Base-by-base conservation (phyloP, 352 stramenopile species). In the Aphanomyces stellatus region DNA sequence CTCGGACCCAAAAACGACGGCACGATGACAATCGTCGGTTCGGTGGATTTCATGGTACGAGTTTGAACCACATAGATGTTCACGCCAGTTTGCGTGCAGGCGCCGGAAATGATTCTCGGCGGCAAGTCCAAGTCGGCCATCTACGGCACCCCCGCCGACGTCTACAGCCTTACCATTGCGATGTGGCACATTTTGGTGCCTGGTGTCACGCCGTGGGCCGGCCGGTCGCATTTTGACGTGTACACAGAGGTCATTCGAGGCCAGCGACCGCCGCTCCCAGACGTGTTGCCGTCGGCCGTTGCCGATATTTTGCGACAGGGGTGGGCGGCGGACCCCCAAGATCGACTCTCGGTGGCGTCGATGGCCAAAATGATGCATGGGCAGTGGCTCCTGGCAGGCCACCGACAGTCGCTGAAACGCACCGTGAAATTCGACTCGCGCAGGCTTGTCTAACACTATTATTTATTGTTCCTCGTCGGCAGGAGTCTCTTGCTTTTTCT, bases 1-100 rank as follows among this genome's bases (percentile, higher is more conserved):
- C 48, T 94, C 24, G 76, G 80, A 6, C 85, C 85, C 40, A 80
- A 85, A 35, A 72, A 55, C 41, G 66, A 72, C 37, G 66, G 66
- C 27, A 82, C 85, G 13, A 94, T 94, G 85, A 94, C 85, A 24
- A 91, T 94, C 70, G 82, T 84, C 0, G 85, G 85, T 0, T 92
- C 82, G 0, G 85, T 94, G 10, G 85, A 94, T 55, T 94, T 90
- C 62, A 94, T 94, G 85, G 85, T n/a, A n/a, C n/a, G n/a, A n/a
- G n/a, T n/a, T n/a, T n/a, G n/a, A n/a, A n/a, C n/a, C n/a, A n/a
- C n/a, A n/a, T n/a, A n/a, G n/a, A n/a, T n/a, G n/a, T 8, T 22
- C 42, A 8, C 13, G 25, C 42, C 8, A 24, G 8, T 51, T 51
- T 13, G 37, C 37, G 37, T 17, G 8, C 19, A 22, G 24, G 8